Evolutionary conservation across 2,329 filamentous ascomycete species (phyloP).

Genomic region (Fusarium musae): DNA sequence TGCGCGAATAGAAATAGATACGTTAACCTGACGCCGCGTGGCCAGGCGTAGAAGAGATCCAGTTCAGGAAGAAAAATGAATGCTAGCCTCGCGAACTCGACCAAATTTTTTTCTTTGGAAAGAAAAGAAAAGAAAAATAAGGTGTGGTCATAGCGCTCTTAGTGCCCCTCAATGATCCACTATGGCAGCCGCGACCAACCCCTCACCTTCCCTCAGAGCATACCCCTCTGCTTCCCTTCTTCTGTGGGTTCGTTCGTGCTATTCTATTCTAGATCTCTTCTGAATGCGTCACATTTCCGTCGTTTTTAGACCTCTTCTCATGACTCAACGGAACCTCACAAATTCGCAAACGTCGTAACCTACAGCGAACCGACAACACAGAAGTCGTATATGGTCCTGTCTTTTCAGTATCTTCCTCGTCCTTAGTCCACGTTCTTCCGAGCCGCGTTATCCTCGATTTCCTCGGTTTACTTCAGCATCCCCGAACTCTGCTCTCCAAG

Average conservation of each 20-base stretch:
- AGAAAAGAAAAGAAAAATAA: conserved; percentile 39
- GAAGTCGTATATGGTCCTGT: not conserved
- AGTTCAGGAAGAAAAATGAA: conserved; percentile 47
- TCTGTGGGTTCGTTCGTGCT: conserved; percentile 9
- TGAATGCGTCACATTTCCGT: conserved; percentile 35
- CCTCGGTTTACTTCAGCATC: conserved; percentile 29
- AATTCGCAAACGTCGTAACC: conserved; percentile 1
- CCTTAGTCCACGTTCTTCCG: not conserved
- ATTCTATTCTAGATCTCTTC: conserved; percentile 17
- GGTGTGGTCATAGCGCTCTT: conserved; percentile 49
- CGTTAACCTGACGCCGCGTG: conserved; percentile 41
- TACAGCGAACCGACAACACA: not conserved
- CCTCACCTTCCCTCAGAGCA: conserved; percentile 19
- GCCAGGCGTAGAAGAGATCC: conserved; percentile 41
- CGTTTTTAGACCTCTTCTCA: conserved; percentile 2
- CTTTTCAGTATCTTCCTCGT: conserved; percentile 7
- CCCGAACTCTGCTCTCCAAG: conserved; percentile 12
- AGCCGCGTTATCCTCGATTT: conserved; percentile 9
- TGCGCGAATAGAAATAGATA: conserved; percentile 8
- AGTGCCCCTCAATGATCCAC: conserved; percentile 48
- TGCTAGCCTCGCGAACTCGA: conserved; percentile 44
- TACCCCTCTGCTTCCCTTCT: conserved; percentile 26
- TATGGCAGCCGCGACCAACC: conserved; percentile 26
- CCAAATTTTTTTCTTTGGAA: conserved; percentile 48
- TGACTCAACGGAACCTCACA: conserved; percentile 10